Evolutionary conservation across 306 rosid species (phyloP).

Genomic region (Glycine soja): DNA sequence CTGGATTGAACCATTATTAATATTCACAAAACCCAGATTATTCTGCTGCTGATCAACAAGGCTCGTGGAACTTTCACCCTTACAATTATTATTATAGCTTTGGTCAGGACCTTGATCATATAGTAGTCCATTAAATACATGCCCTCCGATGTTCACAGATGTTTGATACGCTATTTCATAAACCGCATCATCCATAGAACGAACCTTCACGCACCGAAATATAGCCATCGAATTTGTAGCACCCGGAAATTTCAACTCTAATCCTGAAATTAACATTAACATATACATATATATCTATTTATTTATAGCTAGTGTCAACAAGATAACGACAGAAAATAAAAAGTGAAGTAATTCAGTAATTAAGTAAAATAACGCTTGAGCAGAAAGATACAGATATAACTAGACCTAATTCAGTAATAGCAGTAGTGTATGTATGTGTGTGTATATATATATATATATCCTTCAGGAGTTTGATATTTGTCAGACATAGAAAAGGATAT

Average conservation of each 20-base stretch:
- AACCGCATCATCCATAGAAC: conserved; percentile 53
- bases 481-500: background rate
- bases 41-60: conserved; percentile 42
- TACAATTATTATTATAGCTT: background rate
- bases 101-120: conserved; percentile 73
- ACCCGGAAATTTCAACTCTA: conserved; percentile 55
- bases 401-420: background rate
- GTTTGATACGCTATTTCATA: conserved; percentile 70
- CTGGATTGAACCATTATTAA: too few species aligned
- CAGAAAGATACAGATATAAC: background rate
- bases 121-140: conserved; percentile 65
- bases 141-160: conserved; percentile 69
- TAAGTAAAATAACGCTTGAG: too few species aligned
- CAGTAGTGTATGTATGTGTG: too few species aligned
- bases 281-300: background rate
- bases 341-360: too few species aligned
- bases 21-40: background rate
- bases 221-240: conserved; percentile 53
- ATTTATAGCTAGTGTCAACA: background rate
- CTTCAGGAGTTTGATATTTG: background rate
- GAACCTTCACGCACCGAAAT: conserved; percentile 60
- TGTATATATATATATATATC: too few species aligned
- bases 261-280: conserved; percentile 41
- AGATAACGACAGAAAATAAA: background rate
- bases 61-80: background rate